Conservation (phyloP, 495 filamentous ascomycete species). For the Penicillium parvum region DNA sequence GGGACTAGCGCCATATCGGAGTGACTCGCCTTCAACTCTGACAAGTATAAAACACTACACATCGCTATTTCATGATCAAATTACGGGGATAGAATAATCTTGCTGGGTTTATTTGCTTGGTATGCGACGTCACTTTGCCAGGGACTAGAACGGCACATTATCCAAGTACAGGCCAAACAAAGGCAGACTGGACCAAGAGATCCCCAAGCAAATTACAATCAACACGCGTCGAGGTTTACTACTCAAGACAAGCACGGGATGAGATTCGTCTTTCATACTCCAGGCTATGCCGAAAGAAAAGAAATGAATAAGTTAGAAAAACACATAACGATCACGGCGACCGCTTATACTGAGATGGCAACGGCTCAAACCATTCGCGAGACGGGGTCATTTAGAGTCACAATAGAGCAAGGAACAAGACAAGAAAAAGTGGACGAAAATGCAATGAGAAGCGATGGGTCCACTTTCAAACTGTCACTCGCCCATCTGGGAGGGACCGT, state of each 20-base stretch:
- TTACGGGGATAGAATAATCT: neutral
- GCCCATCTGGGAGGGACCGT: constrained; percentile 1
- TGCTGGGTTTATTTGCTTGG: neutral
- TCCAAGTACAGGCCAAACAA: constrained; percentile 2
- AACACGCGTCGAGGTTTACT: constrained; percentile 8
- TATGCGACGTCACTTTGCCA: neutral
- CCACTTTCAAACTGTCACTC: neutral
- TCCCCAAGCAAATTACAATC: neutral
- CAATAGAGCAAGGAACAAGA: constrained; percentile 6
- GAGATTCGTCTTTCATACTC: constrained; percentile 43
- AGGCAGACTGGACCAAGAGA: neutral
- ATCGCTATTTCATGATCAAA: no score
- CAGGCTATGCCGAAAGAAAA: constrained; percentile 40
- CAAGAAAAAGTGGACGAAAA: constrained; percentile 2
- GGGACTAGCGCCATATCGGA: constrained; percentile 21
- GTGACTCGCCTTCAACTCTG: constrained; percentile 1
- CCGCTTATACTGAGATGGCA: constrained; percentile 3
- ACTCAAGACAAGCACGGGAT: constrained; percentile 25
- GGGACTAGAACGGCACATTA: neutral
- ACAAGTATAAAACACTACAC: no score
- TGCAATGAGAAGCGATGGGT: neutral
- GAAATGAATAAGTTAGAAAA: constrained; percentile 5
- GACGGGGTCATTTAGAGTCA: constrained; percentile 7
- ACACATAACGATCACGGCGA: constrained; percentile 5
- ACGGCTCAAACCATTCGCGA: constrained; percentile 14